These are phyloP conservation scores for Claviceps sp. DNA, from an alignment of 2,329 filamentous ascomycete genomes.

Conservation along the genomic window DNA sequence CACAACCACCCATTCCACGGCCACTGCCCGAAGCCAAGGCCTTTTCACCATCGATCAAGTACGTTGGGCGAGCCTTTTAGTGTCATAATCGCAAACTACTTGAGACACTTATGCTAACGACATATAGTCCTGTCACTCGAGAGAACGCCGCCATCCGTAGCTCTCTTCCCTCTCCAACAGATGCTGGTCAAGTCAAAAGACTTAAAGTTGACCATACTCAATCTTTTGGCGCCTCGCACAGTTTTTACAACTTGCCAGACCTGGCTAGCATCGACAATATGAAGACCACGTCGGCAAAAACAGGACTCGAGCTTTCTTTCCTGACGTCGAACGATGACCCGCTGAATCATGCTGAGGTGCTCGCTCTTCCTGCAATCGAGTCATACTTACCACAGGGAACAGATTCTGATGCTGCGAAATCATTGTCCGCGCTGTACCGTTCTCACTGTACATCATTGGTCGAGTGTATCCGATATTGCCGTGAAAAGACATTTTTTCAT, in stretches of 20 bases:
- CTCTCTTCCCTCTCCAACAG: constrained; percentile 17
- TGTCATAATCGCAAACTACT: background rate
- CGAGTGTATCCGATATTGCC: constrained; percentile 90
- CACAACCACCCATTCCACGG: constrained; percentile 30
- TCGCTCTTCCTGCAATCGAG: constrained; percentile 76
- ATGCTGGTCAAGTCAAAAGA: constrained; percentile 12
- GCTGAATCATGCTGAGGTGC: constrained; percentile 47
- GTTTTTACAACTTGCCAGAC: constrained; percentile 47
- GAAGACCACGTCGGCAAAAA: constrained; percentile 43
- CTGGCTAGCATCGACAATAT: constrained; percentile 44
- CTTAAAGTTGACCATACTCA: constrained; percentile 4
- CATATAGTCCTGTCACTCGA: constrained; percentile 20
- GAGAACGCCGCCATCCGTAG: constrained; percentile 13
- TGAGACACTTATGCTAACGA: constrained; percentile 6
- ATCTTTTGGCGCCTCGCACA: constrained; percentile 20
- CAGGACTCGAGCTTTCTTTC: constrained; percentile 46
- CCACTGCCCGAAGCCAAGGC: constrained; percentile 34
- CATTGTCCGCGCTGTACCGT: constrained; percentile 74
- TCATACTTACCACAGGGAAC: constrained; percentile 68
- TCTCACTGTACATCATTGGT: constrained; percentile 93
- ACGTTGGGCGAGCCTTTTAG: constrained; percentile 12
- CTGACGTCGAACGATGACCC: constrained; percentile 40
- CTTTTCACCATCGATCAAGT: constrained; percentile 38
- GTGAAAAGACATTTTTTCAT: constrained; percentile 92
- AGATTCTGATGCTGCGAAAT: constrained; percentile 75